A percentile compares a stretch with the other conserved stretches of the same genome.
Conservation (phyloP, 192 early-diverging fungal genomes). For the Entomortierella beljakovae region DNA sequence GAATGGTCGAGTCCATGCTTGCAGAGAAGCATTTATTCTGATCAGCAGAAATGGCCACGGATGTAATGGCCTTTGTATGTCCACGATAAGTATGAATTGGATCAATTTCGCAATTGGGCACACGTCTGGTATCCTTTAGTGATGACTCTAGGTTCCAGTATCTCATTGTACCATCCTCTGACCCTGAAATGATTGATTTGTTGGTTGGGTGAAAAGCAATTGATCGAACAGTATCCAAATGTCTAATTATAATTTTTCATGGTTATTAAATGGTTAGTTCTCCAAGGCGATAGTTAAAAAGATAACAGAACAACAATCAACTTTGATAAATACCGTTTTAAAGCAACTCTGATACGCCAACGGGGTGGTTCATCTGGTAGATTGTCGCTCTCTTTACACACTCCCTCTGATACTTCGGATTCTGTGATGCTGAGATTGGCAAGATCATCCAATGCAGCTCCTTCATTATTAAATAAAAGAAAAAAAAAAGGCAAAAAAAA, state of each 20-base stretch:
- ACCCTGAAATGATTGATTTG: constrained; percentile 71
- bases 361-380: constrained; percentile 20
- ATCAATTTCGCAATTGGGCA: constrained; percentile 64
- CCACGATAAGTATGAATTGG: constrained; percentile 82
- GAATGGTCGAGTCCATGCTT: constrained; percentile 78
- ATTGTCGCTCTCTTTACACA: background rate
- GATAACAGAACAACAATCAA: too few species aligned
- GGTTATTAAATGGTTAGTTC: constrained; percentile 14
- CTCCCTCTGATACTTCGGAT: background rate
- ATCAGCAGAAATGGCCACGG: constrained; percentile 70
- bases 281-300: background rate
- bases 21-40: constrained; percentile 74
- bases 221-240: constrained; percentile 41
- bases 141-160: constrained; percentile 76
- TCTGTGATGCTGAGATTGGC: constrained; percentile 23
- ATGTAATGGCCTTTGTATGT: constrained; percentile 75
- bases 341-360: constrained; percentile 32
- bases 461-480: background rate
- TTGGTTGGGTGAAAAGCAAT: constrained; percentile 57
- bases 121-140: constrained; percentile 50
- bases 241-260: constrained; percentile 9
- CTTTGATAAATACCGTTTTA: constrained; percentile 23
- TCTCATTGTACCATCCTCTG: constrained; percentile 85
- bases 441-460: constrained; percentile 33
- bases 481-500: background rate